Conservation (phyloP, 495 filamentous ascomycete species). For the Lepraria neglecta region DNA sequence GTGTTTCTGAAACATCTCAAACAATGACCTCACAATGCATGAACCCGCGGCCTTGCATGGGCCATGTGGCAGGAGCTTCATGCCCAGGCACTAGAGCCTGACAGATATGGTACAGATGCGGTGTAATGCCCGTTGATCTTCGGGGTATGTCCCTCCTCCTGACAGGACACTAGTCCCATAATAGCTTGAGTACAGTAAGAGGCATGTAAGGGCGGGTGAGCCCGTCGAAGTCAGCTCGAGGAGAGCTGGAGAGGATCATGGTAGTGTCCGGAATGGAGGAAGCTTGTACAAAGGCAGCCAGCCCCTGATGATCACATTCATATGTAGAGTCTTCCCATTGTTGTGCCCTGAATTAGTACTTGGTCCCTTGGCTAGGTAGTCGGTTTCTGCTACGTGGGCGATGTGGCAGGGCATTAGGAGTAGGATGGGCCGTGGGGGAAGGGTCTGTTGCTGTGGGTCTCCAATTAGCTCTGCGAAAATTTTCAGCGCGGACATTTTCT, state of each 20-base stretch:
- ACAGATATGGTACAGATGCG: background rate
- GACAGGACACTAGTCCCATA: no score
- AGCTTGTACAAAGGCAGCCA: no score
- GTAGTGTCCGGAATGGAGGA: no score
- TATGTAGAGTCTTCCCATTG: no score
- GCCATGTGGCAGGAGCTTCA: constrained; percentile 6
- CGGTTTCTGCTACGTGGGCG: no score
- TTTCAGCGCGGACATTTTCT: background rate
- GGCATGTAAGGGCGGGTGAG: background rate
- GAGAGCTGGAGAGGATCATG: background rate
- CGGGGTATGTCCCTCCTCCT: background rate
- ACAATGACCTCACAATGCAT: constrained; percentile 3
- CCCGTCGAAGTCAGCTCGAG: background rate
- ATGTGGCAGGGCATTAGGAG: no score
- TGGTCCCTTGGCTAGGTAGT: no score
- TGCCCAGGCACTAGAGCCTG: background rate
- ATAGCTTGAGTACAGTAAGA: background rate
- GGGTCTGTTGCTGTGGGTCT: background rate
- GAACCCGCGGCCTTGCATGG: constrained; percentile 2
- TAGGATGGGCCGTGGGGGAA: background rate
- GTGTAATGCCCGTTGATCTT: background rate
- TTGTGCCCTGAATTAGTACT: no score
- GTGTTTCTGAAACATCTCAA: background rate
- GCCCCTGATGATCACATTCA: no score
- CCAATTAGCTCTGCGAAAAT: background rate